Percentiles rank a stretch among this genome's conserved stretches.
Conservation (phyloP, 1,139 yeast species). For the Candida anutae region DNA sequence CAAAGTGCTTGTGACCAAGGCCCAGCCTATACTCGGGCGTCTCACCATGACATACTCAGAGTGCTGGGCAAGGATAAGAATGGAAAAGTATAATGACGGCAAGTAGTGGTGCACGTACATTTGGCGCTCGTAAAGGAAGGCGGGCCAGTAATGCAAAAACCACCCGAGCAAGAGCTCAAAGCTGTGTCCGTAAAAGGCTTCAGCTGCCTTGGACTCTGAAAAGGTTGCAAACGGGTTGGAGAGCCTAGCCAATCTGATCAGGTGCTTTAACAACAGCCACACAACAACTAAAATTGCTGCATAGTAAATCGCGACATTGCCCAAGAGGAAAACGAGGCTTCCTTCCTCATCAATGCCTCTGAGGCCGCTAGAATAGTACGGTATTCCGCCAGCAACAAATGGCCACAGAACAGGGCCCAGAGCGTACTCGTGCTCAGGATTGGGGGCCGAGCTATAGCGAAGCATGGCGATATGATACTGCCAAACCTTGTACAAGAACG, state of each 20-base stretch:
- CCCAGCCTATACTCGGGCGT: slow-evolving; percentile 12
- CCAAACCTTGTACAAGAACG: slow-evolving; percentile 20
- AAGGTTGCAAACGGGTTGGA: slow-evolving; percentile 26
- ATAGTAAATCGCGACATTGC: slow-evolving; percentile 28
- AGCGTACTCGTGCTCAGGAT: slow-evolving; percentile 19
- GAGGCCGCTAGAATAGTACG: slow-evolving; percentile 16
- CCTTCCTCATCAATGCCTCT: slow-evolving; percentile 15
- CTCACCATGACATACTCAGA: slow-evolving; percentile 21
- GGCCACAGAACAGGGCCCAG: slow-evolving; percentile 37
- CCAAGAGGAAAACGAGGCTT: slow-evolving; percentile 28
- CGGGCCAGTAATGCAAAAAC: slow-evolving; percentile 30
- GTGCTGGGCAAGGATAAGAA: slow-evolving; percentile 24
- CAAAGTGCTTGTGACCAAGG: slow-evolving; percentile 9
- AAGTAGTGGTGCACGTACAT: slow-evolving; percentile 34
- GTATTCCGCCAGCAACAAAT: slow-evolving; percentile 25
- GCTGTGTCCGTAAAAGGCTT: slow-evolving; percentile 15
- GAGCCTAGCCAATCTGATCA: not conserved
- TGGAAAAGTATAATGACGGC: slow-evolving; percentile 26
- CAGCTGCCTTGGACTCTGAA: slow-evolving; percentile 8
- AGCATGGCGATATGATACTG: slow-evolving; percentile 32
- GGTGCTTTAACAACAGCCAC: not conserved
- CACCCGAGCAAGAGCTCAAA: slow-evolving; percentile 27
- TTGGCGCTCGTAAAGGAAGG: slow-evolving; percentile 23
- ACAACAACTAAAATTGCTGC: slow-evolving; percentile 10
- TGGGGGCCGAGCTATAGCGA: slow-evolving; percentile 19